A percentile compares a stretch with the other conserved stretches of the same genome.
Conservation (phyloP, 208 protist genomes). For the Leishmania arabica region DNA sequence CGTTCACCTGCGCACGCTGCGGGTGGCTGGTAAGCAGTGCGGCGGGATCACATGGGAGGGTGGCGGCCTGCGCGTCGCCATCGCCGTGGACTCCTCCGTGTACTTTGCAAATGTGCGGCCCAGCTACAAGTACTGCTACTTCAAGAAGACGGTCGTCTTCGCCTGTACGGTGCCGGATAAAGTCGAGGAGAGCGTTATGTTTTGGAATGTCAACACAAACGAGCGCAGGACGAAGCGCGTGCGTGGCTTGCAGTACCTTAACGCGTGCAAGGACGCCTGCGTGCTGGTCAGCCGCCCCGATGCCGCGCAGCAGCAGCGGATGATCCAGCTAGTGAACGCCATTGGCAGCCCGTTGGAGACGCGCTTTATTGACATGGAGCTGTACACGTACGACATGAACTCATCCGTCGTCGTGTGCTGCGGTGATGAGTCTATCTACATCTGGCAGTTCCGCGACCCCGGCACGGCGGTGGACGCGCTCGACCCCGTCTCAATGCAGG, state of each 20-base stretch:
- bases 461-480: constrained; percentile 69
- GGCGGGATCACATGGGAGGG: constrained; percentile 94
- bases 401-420: constrained; percentile 91
- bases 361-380: constrained; percentile 93
- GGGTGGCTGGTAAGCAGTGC: constrained; percentile 86
- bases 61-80: constrained; percentile 91
- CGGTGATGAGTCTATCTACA: constrained; percentile 90
- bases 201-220: constrained; percentile 95
- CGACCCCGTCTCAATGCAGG: constrained; percentile 86
- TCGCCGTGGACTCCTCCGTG: constrained; percentile 95
- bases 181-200: constrained; percentile 93
- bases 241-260: constrained; percentile 81
- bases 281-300: constrained; percentile 84
- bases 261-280: constrained; percentile 82
- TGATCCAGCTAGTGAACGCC: constrained; percentile 94
- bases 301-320: constrained; percentile 51
- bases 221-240: constrained; percentile 92
- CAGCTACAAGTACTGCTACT: constrained; percentile 96
- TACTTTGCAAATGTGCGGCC: constrained; percentile 98
- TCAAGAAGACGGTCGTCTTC: constrained; percentile 93
- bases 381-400: constrained; percentile 90
- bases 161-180: constrained; percentile 91
- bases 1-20: constrained; percentile 92
- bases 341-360: constrained; percentile 95
- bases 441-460: constrained; percentile 96